Evolutionary conservation across 2,329 filamentous ascomycete genomes (phyloP).

Genomic region (Hymenoscyphus scutula): DNA sequence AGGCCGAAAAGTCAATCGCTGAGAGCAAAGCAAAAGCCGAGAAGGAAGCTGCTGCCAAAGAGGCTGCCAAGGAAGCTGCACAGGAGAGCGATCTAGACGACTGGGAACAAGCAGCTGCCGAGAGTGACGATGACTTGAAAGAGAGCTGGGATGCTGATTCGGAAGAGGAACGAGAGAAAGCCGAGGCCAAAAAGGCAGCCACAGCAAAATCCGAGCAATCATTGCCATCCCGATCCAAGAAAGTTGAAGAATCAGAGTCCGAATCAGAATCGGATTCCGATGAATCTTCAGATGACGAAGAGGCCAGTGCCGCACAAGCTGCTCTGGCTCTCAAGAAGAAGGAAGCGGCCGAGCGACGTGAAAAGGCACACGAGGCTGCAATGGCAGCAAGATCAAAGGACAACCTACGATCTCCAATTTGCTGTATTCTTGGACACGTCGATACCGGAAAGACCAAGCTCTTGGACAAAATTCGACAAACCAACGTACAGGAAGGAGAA

Average conservation of each 20-base stretch:
- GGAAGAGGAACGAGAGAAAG: slow-evolving; percentile 61
- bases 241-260: slow-evolving; percentile 53
- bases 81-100: slow-evolving; percentile 67
- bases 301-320: slow-evolving; percentile 67
- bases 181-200: slow-evolving; percentile 34
- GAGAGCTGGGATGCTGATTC: slow-evolving; percentile 91
- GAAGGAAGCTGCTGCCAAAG: slow-evolving; percentile 56
- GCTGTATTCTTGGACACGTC: slow-evolving; percentile 99
- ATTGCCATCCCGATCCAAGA: slow-evolving; percentile 27
- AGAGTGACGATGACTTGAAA: slow-evolving; percentile 75
- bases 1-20: slow-evolving; percentile 66
- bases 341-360: slow-evolving; percentile 83
- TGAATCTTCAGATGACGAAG: slow-evolving; percentile 67
- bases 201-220: slow-evolving; percentile 21
- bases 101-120: slow-evolving; percentile 82
- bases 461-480: slow-evolving; percentile 96
- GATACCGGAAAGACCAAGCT: slow-evolving; percentile 99
- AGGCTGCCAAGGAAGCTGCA: slow-evolving; percentile 53
- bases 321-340: slow-evolving; percentile 78
- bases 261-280: slow-evolving; percentile 47
- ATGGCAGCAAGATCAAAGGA: slow-evolving; percentile 89
- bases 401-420: slow-evolving; percentile 94
- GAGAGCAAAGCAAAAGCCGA: slow-evolving; percentile 61
- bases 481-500: slow-evolving; percentile 98
- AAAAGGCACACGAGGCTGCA: slow-evolving; percentile 88